Percentiles rank a stretch among this genome's conserved stretches.
These are phyloP conservation scores for Castanospermum australe DNA, from an alignment of 306 rosid genomes.

Conservation along the genomic window DNA sequence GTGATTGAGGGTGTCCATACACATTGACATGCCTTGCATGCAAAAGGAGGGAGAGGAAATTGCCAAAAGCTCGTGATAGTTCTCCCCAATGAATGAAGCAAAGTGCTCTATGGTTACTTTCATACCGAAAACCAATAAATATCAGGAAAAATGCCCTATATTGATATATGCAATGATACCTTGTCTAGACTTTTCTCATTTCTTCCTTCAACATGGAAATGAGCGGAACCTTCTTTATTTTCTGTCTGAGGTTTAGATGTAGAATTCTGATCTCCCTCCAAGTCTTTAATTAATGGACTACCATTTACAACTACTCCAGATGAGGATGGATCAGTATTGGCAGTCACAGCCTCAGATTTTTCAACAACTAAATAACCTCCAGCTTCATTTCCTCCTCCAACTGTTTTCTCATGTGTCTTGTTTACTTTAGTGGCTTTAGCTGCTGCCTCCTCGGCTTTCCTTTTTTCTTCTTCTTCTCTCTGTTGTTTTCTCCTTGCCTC, in stretches of 20 bases:
- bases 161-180: slow-evolving; percentile 39
- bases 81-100: neutral
- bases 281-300: slow-evolving; percentile 36
- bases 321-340: slow-evolving; percentile 33
- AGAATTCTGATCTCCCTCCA: slow-evolving; percentile 44
- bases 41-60: neutral
- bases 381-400: slow-evolving; percentile 40
- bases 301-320: slow-evolving; percentile 64
- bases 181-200: slow-evolving; percentile 35
- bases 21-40: neutral
- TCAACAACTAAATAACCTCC: slow-evolving; percentile 37
- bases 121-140: neutral
- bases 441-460: slow-evolving; percentile 61
- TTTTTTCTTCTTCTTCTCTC: slow-evolving; percentile 82
- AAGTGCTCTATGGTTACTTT: neutral
- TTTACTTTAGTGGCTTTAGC: slow-evolving; percentile 42
- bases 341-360: slow-evolving; percentile 35
- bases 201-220: slow-evolving; percentile 30
- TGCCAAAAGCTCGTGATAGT: neutral
- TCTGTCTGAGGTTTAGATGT: slow-evolving; percentile 36
- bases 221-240: slow-evolving; percentile 39
- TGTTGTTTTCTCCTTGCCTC: slow-evolving; percentile 64
- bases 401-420: slow-evolving; percentile 36
- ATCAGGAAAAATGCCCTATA: neutral
- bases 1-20: neutral